Evolutionary conservation across 2,329 filamentous ascomycete species (phyloP).

Genomic region (Davidsoniella virescens): DNA sequence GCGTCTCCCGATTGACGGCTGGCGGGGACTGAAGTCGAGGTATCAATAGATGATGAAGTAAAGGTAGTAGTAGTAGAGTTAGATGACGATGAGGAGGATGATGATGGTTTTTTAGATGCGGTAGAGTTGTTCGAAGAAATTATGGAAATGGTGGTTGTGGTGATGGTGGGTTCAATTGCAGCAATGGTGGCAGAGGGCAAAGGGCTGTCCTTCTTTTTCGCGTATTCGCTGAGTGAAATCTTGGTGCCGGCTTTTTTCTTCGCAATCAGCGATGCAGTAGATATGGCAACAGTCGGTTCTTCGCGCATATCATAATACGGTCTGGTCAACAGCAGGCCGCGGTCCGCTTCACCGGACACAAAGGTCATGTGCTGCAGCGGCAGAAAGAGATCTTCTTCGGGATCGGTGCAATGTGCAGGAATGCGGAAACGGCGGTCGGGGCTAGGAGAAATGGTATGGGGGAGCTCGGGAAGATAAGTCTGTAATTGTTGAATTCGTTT

Average conservation of each 20-base stretch:
- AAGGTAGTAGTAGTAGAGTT: not conserved
- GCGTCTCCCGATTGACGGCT: not conserved
- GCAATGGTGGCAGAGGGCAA: not conserved
- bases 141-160: not conserved
- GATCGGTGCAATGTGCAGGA: conserved; percentile 25
- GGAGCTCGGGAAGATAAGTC: conserved; percentile 33
- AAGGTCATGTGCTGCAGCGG: conserved; percentile 42
- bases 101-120: not conserved
- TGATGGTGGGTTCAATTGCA: not conserved
- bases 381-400: conserved; percentile 33
- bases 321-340: conserved; percentile 39
- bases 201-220: conserved; percentile 31
- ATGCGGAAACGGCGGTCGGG: conserved; percentile 31
- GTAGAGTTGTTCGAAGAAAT: not conserved
- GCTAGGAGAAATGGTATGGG: conserved; percentile 36
- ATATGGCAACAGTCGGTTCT: conserved; percentile 26
- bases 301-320: conserved; percentile 42
- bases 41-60: no score
- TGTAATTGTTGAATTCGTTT: conserved; percentile 38
- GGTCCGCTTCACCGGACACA: conserved; percentile 36
- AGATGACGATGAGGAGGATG: not conserved
- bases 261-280: conserved; percentile 23
- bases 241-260: conserved; percentile 35
- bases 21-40: no score
- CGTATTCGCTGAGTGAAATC: conserved; percentile 42